Evolutionary conservation across 192 early-diverging fungal species (phyloP).

Genomic region (Backusella parvicylindrica): DNA sequence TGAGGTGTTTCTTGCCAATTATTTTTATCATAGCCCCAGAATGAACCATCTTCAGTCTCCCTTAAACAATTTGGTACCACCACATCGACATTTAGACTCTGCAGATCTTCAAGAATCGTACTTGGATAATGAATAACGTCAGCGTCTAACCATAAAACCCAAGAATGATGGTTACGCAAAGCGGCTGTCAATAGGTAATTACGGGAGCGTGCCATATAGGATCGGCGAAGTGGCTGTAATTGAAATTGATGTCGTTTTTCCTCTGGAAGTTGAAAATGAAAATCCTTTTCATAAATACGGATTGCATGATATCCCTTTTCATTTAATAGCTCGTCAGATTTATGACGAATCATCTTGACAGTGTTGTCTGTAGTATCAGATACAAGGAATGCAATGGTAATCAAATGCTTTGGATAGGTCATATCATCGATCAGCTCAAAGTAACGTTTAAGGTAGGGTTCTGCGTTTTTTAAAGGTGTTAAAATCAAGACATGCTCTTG

Average conservation of each 20-base stretch:
- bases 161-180: conserved; percentile 42
- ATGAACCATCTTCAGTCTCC: conserved; percentile 14
- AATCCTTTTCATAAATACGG: conserved; percentile 53
- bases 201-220: conserved; percentile 54
- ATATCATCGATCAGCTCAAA: conserved; percentile 49
- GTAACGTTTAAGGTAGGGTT: conserved; percentile 48
- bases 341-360: conserved; percentile 40
- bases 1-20: conserved; percentile 53
- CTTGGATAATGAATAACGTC: conserved; percentile 55
- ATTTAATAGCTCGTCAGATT: conserved; percentile 10
- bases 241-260: conserved; percentile 48
- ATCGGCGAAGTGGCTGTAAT: conserved; percentile 47
- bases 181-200: conserved; percentile 54
- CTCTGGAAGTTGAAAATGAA: conserved; percentile 46
- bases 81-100: conserved; percentile 50
- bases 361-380: conserved; percentile 56
- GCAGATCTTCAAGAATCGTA: conserved; percentile 51
- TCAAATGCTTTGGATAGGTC: conserved; percentile 44
- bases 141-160: conserved; percentile 60
- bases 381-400: conserved; percentile 52
- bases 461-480: conserved; percentile 56
- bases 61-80: conserved; percentile 55
- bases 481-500: conserved; percentile 42
- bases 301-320: conserved; percentile 34
- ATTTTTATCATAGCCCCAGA: conserved; percentile 53